A percentile compares a stretch with the other conserved stretches of the same genome.
Conservation (phyloP, 2,329 filamentous ascomycete genomes). For the Monosporascus sp. region DNA sequence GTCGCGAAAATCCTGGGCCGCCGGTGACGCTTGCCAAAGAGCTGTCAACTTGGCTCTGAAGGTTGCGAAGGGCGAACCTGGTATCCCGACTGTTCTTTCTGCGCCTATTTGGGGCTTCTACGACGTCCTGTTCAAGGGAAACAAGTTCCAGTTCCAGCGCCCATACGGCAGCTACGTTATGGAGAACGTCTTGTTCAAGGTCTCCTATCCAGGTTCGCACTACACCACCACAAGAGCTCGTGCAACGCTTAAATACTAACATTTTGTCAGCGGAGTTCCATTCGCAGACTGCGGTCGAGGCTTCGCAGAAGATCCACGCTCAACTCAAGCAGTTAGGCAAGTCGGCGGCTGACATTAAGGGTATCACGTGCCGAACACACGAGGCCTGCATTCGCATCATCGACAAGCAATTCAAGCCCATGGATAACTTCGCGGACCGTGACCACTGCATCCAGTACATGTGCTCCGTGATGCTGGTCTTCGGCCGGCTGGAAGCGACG, state of each 20-base stretch:
- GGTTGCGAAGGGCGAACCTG: constrained; percentile 85
- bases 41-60: constrained; percentile 88
- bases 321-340: constrained; percentile 81
- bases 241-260: background rate
- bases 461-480: constrained; percentile 92
- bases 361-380: constrained; percentile 90
- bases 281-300: constrained; percentile 96
- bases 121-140: constrained; percentile 94
- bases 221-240: background rate
- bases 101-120: constrained; percentile 98
- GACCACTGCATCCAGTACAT: constrained; percentile 99
- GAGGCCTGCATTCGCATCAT: constrained; percentile 99
- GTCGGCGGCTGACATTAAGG: constrained; percentile 88
- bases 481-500: constrained; percentile 84
- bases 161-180: constrained; percentile 98
- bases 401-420: constrained; percentile 99
- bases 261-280: constrained; percentile 74
- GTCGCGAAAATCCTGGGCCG: constrained; percentile 98
- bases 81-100: constrained; percentile 86
- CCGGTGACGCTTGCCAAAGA: constrained; percentile 94
- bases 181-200: constrained; percentile 99
- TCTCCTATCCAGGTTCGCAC: constrained; percentile 82
- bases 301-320: constrained; percentile 80
- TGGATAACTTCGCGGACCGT: constrained; percentile 99
- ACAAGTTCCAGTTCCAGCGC: constrained; percentile 93